A percentile compares a stretch with the other conserved stretches of the same genome.
Conservation (phyloP, 495 filamentous ascomycete genomes). For the Haplographium delicatum region DNA sequence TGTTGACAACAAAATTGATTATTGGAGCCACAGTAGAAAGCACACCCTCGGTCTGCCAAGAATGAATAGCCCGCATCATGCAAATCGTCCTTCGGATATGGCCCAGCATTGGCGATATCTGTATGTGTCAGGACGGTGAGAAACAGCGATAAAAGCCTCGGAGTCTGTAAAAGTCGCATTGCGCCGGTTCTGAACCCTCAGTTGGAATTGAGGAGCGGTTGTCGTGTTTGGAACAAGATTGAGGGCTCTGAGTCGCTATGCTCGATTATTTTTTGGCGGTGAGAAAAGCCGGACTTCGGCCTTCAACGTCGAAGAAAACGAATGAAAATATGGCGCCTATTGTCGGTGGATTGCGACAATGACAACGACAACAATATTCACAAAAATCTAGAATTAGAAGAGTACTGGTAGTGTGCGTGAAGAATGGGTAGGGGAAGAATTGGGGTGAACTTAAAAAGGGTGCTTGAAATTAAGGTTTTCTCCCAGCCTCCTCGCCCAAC, state of each 20-base stretch:
- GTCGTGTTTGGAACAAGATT: background rate
- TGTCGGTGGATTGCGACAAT: background rate
- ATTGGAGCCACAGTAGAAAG: slow-evolving; percentile 61
- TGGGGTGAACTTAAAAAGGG: slow-evolving; percentile 13
- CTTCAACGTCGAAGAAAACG: slow-evolving; percentile 10
- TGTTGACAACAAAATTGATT: slow-evolving; percentile 62
- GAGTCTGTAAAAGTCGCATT: slow-evolving; percentile 21
- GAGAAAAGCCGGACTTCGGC: slow-evolving; percentile 1
- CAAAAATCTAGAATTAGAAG: slow-evolving; percentile 11
- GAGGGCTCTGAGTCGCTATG: background rate
- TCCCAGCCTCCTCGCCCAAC: background rate
- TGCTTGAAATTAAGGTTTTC: background rate
- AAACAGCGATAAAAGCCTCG: slow-evolving; percentile 19
- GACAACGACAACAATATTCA: too few species aligned
- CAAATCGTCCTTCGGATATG: slow-evolving; percentile 11
- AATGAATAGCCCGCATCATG: slow-evolving; percentile 32
- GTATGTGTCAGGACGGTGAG: slow-evolving; percentile 8
- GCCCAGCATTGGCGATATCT: slow-evolving; percentile 4
- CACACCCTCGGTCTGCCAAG: slow-evolving; percentile 44
- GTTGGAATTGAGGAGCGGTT: background rate
- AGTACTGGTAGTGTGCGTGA: slow-evolving; percentile 4
- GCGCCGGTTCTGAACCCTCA: slow-evolving; percentile 2
- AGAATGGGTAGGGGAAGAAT: slow-evolving; percentile 11
- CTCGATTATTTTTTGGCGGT: slow-evolving; percentile 2
- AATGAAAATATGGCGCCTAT: background rate